Percentiles rank a stretch among this genome's conserved stretches.
Conservation (phyloP, 768 basidiomycete species). For the Nevesoporus exiguus region DNA sequence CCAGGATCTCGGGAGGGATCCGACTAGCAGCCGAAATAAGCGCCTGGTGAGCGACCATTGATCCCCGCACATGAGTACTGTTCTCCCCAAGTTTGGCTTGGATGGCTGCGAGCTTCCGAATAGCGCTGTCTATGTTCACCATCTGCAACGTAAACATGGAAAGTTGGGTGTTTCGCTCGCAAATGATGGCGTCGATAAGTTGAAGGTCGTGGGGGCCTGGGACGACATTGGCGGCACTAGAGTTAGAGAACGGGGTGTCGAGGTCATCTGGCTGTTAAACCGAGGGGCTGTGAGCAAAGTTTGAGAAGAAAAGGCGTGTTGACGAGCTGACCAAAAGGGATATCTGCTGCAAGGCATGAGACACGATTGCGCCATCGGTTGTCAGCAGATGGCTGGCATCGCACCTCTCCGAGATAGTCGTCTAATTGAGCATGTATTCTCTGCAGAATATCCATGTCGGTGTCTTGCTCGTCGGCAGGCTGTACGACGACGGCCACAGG, state of each 20-base stretch:
- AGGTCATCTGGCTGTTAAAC: constrained; percentile 12
- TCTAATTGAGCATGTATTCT: constrained; percentile 19
- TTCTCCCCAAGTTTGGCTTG: constrained; percentile 18
- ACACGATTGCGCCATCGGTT: constrained; percentile 34
- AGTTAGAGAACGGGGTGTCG: constrained; percentile 17
- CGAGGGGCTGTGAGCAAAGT: not conserved
- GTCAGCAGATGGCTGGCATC: not conserved
- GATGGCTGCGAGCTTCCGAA: constrained; percentile 19
- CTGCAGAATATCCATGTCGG: constrained; percentile 16
- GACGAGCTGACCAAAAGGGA: constrained; percentile 20
- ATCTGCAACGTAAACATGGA: constrained; percentile 20
- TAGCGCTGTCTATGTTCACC: constrained; percentile 11
- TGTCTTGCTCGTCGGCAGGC: not conserved
- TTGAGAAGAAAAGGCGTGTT: not conserved
- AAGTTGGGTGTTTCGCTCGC: constrained; percentile 20
- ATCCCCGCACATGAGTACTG: constrained; percentile 16
- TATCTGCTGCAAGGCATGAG: constrained; percentile 25
- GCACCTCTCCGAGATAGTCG: constrained; percentile 21
- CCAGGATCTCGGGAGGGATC: constrained; percentile 30
- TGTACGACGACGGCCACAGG: not conserved
- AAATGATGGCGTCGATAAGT: constrained; percentile 19
- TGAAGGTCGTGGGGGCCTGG: constrained; percentile 13
- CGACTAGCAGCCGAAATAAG: constrained; percentile 18
- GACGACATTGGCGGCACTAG: constrained; percentile 6
- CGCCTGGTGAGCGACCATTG: constrained; percentile 24